Conservation (phyloP, 73 alveolate species). For the Paramecium tetraurelia region DNA sequence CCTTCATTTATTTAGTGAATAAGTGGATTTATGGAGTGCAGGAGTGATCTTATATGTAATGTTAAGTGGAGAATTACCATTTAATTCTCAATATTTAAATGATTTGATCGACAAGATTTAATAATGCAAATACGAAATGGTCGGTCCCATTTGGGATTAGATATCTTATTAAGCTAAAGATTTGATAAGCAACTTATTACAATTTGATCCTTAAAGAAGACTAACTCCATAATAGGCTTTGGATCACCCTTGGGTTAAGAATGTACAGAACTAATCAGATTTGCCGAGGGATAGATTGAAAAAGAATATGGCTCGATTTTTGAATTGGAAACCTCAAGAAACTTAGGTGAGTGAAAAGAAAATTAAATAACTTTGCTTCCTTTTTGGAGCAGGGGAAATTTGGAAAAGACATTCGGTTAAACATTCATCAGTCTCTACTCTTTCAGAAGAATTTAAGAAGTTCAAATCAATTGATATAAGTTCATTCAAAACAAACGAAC, state of each 20-base stretch:
- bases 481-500: neutral
- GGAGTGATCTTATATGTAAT: conserved; percentile 56
- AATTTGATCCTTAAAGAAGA: conserved; percentile 19
- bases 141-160: neutral
- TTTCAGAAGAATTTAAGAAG: conserved; percentile 15
- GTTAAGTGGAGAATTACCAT: conserved; percentile 61
- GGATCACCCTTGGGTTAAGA: conserved; percentile 16
- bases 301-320: neutral
- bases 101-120: conserved; percentile 22
- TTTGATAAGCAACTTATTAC: neutral
- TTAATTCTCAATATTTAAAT: conserved; percentile 54
- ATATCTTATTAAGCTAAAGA: conserved; percentile 24
- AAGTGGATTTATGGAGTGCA: conserved; percentile 65
- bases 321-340: conserved; percentile 14
- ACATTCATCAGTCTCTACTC: neutral
- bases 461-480: conserved; percentile 18
- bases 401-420: neutral
- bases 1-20: neutral
- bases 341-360: neutral
- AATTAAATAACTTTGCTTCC: neutral
- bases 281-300: neutral
- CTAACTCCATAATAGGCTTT: conserved; percentile 38
- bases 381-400: conserved; percentile 41
- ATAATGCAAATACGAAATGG: conserved; percentile 38
- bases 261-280: neutral